Evolutionary conservation across 2,329 filamentous ascomycete genomes (phyloP), one percentile per base, ranked within the genome.

Genomic region (Colletotrichum lupini): DNA sequence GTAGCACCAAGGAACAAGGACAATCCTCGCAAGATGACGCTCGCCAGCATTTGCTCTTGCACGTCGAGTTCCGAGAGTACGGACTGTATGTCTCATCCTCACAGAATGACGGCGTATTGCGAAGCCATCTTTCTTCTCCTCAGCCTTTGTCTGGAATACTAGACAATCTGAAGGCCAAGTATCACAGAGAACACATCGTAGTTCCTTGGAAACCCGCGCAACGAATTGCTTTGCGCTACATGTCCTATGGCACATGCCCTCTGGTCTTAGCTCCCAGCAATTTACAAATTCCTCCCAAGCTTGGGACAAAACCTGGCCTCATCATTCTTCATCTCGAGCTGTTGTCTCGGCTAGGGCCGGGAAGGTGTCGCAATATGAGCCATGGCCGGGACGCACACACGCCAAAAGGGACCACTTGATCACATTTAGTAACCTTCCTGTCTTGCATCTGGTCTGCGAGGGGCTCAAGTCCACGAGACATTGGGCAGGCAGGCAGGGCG

Each of bases 281-380:
- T 42, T 61, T 61, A 37, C 19, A 32, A 32, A n/a, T 26, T 37
- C 60, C 52, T 49, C 32, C 37, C 32, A 60, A 64, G 42, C 55
- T 59, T 64, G 55, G 57, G 55, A 72, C 52, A 24, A 55, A 56
- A 35, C 59, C 56, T 37, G 67, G 19, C 46, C 60, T 61, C 56
- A 49, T 49, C 55, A 69, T 61, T 70, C 67, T 66, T 61, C 71
- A 42, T 66, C 67, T 52, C 71, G 70, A 46, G 22, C n/a, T 22
- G 14, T 26, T 49, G 67, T 65, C 67, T 73, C 67, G 67, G 56
- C 59, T 22, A 42, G 32, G 60, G 35, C 26, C 69, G 56, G 67
- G 55, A 60, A 60, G 16, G 49, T 66, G 56, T 70, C 71, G 49
- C 37, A 57, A 57, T 30, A 22, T 55, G 60, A 22, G 32, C 32